These are phyloP conservation scores for Spathaspora passalidarum DNA, from an alignment of 805 yeast genomes.

Conservation along the genomic window DNA sequence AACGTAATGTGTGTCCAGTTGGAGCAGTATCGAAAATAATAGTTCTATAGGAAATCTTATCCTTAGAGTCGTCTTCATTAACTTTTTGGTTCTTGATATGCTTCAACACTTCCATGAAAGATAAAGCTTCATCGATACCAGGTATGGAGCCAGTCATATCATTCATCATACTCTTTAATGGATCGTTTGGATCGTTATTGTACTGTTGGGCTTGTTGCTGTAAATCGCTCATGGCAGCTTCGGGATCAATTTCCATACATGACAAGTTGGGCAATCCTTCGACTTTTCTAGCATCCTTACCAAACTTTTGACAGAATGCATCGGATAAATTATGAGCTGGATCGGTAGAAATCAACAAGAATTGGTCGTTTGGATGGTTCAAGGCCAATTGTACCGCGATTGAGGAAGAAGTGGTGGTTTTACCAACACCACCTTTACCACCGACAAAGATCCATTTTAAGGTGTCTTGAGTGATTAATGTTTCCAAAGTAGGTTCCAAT, in stretches of 20 bases:
- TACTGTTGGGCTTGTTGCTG: conserved; percentile 56
- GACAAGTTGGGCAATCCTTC: conserved; percentile 85
- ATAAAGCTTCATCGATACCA: conserved; percentile 96
- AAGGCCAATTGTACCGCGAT: conserved; percentile 91
- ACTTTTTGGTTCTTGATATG: conserved; percentile 77
- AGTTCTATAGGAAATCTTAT: conserved; percentile 57
- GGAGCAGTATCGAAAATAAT: conserved; percentile 99
- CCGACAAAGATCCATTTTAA: conserved; percentile 98
- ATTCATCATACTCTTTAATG: conserved; percentile 72
- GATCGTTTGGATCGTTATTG: conserved; percentile 55
- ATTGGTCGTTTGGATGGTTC: conserved; percentile 74
- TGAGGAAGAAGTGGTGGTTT: conserved; percentile 95
- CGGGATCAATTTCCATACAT: conserved; percentile 98
- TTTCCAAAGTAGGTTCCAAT: conserved; percentile 69
- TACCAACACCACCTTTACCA: conserved; percentile 99
- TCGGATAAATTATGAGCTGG: conserved; percentile 98
- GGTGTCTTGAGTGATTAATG: conserved; percentile 58
- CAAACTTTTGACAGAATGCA: conserved; percentile 97
- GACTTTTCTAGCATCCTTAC: conserved; percentile 92
- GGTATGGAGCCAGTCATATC: conserved; percentile 95
- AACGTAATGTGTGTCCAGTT: conserved; percentile 96
- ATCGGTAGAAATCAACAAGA: conserved; percentile 89
- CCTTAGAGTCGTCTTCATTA: conserved; percentile 17
- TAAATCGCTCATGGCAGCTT: conserved; percentile 87
- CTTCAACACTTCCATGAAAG: conserved; percentile 96